These are phyloP conservation scores for Lasiodiplodia theobromae DNA, from an alignment of 2,329 filamentous ascomycete genomes.

Conservation along the genomic window DNA sequence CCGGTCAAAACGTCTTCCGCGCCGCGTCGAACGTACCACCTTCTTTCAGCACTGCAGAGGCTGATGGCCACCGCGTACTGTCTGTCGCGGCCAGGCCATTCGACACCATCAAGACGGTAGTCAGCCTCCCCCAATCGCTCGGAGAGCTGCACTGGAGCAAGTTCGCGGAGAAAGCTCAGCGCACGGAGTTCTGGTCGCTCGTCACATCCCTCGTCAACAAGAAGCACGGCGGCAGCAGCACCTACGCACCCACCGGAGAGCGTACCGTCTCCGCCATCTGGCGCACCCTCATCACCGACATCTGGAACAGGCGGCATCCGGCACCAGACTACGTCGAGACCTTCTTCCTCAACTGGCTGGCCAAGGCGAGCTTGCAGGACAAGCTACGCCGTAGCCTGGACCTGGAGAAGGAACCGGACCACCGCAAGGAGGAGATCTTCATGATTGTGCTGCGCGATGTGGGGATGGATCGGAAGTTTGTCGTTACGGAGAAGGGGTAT, in stretches of 20 bases:
- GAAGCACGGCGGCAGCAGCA: too few relatives aligned
- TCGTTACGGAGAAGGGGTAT: not conserved
- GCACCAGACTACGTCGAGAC: not conserved
- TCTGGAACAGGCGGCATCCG: not conserved
- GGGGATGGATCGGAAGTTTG: not conserved
- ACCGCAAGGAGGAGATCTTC: not conserved
- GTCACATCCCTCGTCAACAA: not conserved
- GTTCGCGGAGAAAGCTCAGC: not conserved
- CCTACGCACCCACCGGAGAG: too few relatives aligned
- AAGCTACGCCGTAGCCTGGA: not conserved
- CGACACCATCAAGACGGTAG: not conserved
- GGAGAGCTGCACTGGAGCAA: not conserved
- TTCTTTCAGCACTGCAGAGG: not conserved
- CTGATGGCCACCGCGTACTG: not conserved
- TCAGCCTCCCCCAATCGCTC: not conserved
- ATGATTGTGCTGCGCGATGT: not conserved
- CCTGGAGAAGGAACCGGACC: too few relatives aligned
- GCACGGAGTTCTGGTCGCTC: not conserved
- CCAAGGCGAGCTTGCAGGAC: not conserved
- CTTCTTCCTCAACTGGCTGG: not conserved
- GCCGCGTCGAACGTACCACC: not conserved
- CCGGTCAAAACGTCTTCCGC: not conserved
- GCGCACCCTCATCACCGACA: not conserved
- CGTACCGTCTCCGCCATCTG: not conserved
- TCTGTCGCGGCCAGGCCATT: not conserved